Evolutionary conservation across 345 rosid genomes (phyloP), one percentile per base, ranked within the genome.

Genomic region (Gossypium turneri): DNA sequence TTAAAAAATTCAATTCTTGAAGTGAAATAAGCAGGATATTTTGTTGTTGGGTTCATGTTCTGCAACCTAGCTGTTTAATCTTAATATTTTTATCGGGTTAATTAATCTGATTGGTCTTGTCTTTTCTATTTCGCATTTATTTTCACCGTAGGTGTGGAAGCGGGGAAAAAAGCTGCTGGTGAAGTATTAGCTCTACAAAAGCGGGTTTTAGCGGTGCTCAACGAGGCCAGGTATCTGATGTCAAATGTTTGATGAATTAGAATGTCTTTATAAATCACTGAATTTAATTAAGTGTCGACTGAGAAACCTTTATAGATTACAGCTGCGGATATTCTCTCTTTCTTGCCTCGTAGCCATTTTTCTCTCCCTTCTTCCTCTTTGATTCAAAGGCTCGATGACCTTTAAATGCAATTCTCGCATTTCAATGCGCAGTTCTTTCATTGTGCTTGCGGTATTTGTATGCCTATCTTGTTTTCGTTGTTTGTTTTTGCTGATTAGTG

Each of bases 161-260:
- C 98, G 56, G 99, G 99, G 78, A 95, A 95, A 79, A 93, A 91
- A 73, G 98, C 99, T 51, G 99, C 99, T 16, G 99, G 93, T 72
- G 98, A 95, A 82, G 97, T 95, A 73, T 81, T 95, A 65, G 96
- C 98, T 74, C 90, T 95, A 73, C 98, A 95, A 78, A 95, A 91
- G 82, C 93, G 96, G 69, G 97, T 95, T 73, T 84, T 95, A 83
- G 86, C 94, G 12, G 98, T 95, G n/a, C 94, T 95, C 9, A 91
- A 91, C 61, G 97, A 95, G 81, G 99, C 99, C 77, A 95, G 92
- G 99, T 95, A 81, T 5, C 7, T 5, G 41, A 51, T 50, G 60
- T 45, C 15, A 22, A 25, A 22, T 44, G 15, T 45, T 47, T 57
- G 50, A 27, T 24, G 55, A 20, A 68, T 43, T 72, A 2, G 2